Conservation (phyloP, 345 rosid genomes). For the Mercurialis annua region DNA sequence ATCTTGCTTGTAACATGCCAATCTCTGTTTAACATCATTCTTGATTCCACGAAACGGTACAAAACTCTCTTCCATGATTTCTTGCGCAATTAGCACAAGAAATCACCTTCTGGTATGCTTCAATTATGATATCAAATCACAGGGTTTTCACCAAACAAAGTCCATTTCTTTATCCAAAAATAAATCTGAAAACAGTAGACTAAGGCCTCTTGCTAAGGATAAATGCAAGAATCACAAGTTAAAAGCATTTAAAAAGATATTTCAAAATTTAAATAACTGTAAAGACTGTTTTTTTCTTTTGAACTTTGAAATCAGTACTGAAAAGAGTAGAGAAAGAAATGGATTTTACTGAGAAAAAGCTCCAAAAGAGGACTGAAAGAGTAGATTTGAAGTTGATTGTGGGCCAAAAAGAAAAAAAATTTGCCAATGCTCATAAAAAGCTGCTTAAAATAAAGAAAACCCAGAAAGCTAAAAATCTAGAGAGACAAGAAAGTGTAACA, state of each 20-base stretch:
- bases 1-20: constrained; percentile 29
- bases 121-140: not conserved
- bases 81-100: constrained; percentile 6
- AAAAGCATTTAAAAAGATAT: too few relatives aligned
- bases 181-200: not conserved
- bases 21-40: constrained; percentile 25
- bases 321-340: constrained; percentile 7
- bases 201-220: too few relatives aligned
- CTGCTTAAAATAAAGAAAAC: constrained; percentile 18
- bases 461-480: constrained; percentile 6
- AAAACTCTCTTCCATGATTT: constrained; percentile 30
- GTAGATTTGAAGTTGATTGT: constrained; percentile 31
- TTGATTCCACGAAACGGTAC: constrained; percentile 28
- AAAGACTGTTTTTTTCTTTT: too few relatives aligned
- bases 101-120: constrained; percentile 18
- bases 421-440: constrained; percentile 23
- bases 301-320: too few relatives aligned
- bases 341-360: too few relatives aligned
- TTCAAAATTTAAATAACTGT: too few relatives aligned
- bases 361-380: too few relatives aligned
- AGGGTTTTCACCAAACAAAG: constrained; percentile 12
- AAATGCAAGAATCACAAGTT: too few relatives aligned
- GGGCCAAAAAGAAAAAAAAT: constrained; percentile 22
- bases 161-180: constrained; percentile 9
- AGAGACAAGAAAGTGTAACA: constrained; percentile 16